A percentile compares a stretch with the other conserved stretches of the same genome.
These are phyloP conservation scores for Syzygium oleosum DNA, from an alignment of 345 rosid genomes.

Conservation along the genomic window DNA sequence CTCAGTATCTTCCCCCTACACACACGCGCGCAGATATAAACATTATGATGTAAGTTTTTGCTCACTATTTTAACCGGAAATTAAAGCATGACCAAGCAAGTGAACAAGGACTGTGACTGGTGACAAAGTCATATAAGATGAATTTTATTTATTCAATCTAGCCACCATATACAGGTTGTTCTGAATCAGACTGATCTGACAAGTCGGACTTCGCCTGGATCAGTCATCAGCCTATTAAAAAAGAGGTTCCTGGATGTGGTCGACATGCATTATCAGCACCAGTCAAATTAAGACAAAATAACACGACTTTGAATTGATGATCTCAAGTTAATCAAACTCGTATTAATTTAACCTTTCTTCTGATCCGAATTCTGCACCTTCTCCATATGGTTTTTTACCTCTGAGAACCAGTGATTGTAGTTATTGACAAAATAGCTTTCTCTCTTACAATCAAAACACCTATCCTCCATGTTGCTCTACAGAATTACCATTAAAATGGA, in stretches of 20 bases:
- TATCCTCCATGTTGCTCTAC: not conserved
- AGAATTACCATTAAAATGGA: not conserved
- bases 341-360: not conserved
- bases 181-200: not conserved
- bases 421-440: not conserved
- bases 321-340: not conserved
- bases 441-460: not conserved
- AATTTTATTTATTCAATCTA: not conserved
- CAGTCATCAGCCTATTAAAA: not conserved
- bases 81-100: not conserved
- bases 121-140: not conserved
- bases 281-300: not conserved
- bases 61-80: not conserved
- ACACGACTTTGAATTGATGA: not conserved
- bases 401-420: not conserved
- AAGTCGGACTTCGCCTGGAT: not conserved
- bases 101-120: not conserved
- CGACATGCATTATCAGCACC: not conserved
- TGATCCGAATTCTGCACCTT: not conserved
- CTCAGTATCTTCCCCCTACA: slow-evolving; percentile 4
- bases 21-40: not conserved
- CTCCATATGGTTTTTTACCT: not conserved
- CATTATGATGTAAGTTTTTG: not conserved
- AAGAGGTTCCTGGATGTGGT: not conserved
- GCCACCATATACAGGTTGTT: not conserved